A percentile compares a stretch with the other conserved stretches of the same genome.
Conservation (phyloP, 345 rosid species). For the Schrenkiella parvula region DNA sequence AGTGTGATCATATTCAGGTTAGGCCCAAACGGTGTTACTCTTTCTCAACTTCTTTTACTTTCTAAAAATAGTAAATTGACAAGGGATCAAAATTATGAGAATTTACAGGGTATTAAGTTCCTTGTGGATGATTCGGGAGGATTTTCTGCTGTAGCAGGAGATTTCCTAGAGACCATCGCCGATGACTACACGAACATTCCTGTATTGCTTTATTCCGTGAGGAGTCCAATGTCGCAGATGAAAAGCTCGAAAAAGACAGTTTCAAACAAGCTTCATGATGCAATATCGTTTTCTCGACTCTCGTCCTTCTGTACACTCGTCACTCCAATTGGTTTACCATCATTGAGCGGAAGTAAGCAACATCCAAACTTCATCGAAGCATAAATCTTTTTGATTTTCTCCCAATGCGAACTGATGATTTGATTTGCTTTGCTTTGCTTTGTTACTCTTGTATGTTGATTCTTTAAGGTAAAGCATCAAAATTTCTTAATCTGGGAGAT, state of each 20-base stretch:
- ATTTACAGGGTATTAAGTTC: constrained; percentile 81
- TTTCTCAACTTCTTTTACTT: background rate
- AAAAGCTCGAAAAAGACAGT: constrained; percentile 49
- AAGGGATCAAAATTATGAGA: background rate
- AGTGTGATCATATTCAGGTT: constrained; percentile 94
- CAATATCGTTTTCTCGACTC: constrained; percentile 74
- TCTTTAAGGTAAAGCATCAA: constrained; percentile 58
- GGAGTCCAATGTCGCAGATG: constrained; percentile 49
- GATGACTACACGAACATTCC: constrained; percentile 79
- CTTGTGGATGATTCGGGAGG: constrained; percentile 88
- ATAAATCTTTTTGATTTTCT: background rate
- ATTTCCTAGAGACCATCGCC: constrained; percentile 72
- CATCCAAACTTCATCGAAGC: background rate
- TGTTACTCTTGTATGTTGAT: background rate
- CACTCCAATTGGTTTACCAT: constrained; percentile 85
- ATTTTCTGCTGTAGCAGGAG: constrained; percentile 75
- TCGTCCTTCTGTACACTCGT: constrained; percentile 63
- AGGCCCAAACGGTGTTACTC: background rate
- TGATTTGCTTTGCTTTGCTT: background rate
- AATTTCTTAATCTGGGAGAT: constrained; percentile 49
- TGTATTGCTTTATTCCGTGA: constrained; percentile 62
- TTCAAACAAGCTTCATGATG: constrained; percentile 67
- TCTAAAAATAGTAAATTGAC: background rate
- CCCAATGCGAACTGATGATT: background rate
- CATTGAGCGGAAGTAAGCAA: constrained; percentile 57